Base-by-base conservation (phyloP, 2,329 filamentous ascomycete species). In the Colletotrichum godetiae region DNA sequence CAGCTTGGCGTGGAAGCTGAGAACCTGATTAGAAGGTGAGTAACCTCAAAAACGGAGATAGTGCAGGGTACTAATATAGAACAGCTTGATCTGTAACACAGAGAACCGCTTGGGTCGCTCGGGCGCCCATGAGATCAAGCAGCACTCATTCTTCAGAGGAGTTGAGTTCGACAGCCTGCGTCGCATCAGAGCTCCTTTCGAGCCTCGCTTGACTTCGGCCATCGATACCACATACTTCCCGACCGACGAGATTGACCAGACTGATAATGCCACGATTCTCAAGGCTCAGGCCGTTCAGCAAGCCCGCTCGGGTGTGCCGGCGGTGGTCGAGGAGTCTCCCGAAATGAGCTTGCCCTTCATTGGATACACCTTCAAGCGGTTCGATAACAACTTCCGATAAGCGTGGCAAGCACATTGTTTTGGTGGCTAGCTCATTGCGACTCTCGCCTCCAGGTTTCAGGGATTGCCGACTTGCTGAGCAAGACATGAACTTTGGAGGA, bases 201-300 rank as follows among this genome's bases (percentile, higher is more conserved):
- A 98, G 86, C 97, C 97, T 3, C 95, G 95, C 80, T 88, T 99
- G 76, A 93, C 94, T 74, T 97, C 95, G 75, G 97, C 97, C 82
- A 93, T 98, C 79, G 97, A 99, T 81, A 98, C 97, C 24, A 96
- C 95, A 59, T 98, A 99, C 88, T 99, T 99, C 91, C 97, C 97
- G 11, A 98, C 95, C 65, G 97, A 99, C 81, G 97, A 99, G 84
- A 98, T 99, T 80, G 95, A 97, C 78, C 96, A 98, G 86, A 96
- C 95, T 68, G 95, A 98, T 82, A 98, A 95, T 76, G 95, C 94
- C 68, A 97, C 95, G 29, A 89, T 94, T 76, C 90, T 98, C 79
- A 94, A 95, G 81, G 94, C 94, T 24, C 94, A 97, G 83, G 94
- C 94, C 62, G 89, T 93, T 75, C 92, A 93, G 74, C 89, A 92